phyloP scores from a whole-genome alignment of 2,329 filamentous ascomycete genomes.

The Mycogone perniciosa region DNA sequence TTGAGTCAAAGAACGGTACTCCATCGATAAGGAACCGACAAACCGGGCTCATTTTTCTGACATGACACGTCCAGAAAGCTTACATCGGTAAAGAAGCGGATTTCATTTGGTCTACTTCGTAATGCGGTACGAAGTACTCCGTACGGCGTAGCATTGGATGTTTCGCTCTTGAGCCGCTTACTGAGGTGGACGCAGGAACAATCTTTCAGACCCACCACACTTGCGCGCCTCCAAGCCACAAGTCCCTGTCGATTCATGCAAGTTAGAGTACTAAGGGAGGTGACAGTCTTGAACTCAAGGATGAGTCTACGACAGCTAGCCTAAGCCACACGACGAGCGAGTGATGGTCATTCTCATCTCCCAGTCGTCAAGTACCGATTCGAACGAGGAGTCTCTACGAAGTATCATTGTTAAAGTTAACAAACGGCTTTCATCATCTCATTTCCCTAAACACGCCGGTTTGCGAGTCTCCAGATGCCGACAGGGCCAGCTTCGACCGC shows the following conservation, averaged over 20 bases:
- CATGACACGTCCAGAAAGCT: background rate
- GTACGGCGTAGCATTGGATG: no score
- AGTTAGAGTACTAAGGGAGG: no score
- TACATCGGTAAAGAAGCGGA: no score
- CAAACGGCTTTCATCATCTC: no score
- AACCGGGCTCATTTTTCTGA: background rate
- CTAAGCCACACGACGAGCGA: background rate
- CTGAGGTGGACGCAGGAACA: slow-evolving; percentile 26
- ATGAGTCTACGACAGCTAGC: background rate
- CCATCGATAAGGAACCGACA: background rate
- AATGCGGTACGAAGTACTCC: no score
- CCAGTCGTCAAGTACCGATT: background rate
- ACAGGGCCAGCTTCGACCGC: no score
- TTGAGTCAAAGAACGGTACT: background rate
- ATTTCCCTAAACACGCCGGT: no score
- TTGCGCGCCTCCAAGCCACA: slow-evolving; percentile 3
- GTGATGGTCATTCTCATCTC: slow-evolving; percentile 16
- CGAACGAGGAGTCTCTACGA: no score
- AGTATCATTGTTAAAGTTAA: no score
- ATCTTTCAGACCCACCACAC: slow-evolving; percentile 21
- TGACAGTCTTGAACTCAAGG: background rate
- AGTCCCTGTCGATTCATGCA: slow-evolving; percentile 4
- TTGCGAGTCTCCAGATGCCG: no score
- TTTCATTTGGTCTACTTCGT: no score
- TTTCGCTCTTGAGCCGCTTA: no score